Percentiles rank a stretch among this genome's conserved stretches.
Conservation (phyloP, 129 eudicot species). For the Saposhnikovia divaricata region DNA sequence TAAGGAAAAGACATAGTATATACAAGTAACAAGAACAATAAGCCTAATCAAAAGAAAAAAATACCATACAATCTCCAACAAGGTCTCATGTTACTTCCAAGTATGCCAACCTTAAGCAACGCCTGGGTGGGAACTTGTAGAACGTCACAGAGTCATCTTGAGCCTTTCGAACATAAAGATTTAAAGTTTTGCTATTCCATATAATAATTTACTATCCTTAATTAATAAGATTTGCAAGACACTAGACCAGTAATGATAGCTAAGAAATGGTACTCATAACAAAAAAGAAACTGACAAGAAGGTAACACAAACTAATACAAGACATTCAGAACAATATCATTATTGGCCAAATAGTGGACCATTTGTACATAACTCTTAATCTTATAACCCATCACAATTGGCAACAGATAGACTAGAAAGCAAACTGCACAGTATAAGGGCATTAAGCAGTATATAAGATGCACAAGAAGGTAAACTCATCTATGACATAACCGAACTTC, state of each 20-base stretch:
- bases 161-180: background rate
- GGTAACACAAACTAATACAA: background rate
- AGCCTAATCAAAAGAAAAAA: background rate
- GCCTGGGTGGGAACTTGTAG: background rate
- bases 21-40: background rate
- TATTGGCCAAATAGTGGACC: background rate
- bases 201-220: background rate
- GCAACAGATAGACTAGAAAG: background rate
- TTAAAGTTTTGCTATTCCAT: background rate
- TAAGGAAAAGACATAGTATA: background rate
- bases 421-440: constrained; percentile 12
- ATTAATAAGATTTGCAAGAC: background rate
- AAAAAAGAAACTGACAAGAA: background rate
- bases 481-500: constrained; percentile 3
- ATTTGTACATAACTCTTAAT: constrained; percentile 2
- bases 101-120: background rate
- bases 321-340: background rate
- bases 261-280: background rate
- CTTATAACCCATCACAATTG: constrained; percentile 8
- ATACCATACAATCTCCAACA: background rate
- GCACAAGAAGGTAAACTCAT: background rate
- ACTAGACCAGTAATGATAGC: background rate
- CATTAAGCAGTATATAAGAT: constrained; percentile 2
- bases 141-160: background rate
- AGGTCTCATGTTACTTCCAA: background rate